These are phyloP conservation scores for Blastocystis sp. DNA, from an alignment of 352 stramenopile genomes.

Conservation along the genomic window DNA sequence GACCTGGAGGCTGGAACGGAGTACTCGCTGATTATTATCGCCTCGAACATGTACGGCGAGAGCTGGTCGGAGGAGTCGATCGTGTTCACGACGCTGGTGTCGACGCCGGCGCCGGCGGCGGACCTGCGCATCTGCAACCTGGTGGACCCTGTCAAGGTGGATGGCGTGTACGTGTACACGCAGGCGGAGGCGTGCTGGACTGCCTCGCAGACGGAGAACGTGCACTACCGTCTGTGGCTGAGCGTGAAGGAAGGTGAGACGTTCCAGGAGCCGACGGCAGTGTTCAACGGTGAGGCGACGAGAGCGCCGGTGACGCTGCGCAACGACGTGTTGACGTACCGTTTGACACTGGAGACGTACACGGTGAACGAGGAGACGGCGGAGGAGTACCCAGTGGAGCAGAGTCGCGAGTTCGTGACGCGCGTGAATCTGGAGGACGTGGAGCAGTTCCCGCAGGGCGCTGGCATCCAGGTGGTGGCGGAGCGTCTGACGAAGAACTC, in stretches of 20 bases:
- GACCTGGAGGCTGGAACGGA: conserved; percentile 24
- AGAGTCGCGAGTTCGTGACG: conserved; percentile 14
- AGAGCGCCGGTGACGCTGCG: background rate
- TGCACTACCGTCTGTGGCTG: background rate
- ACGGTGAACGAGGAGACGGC: background rate
- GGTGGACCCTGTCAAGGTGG: background rate
- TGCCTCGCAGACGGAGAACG: background rate
- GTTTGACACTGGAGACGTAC: background rate
- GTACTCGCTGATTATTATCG: background rate
- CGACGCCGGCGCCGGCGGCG: background rate
- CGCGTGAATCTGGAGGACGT: conserved; percentile 44
- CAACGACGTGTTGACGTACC: conserved; percentile 6
- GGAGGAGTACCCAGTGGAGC: background rate
- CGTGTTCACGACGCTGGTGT: background rate
- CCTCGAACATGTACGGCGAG: background rate
- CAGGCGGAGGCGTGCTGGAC: conserved; percentile 32
- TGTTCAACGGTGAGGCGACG: background rate
- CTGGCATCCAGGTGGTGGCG: conserved; percentile 4
- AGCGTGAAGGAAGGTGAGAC: background rate
- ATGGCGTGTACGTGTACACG: conserved; percentile 5
- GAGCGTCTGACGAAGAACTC: background rate
- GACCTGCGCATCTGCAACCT: conserved; percentile 28
- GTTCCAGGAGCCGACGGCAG: background rate
- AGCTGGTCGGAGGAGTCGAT: background rate
- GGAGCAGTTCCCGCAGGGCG: conserved; percentile 18